A percentile compares a stretch with the other conserved stretches of the same genome.
These are phyloP conservation scores for Penicillium lagena DNA, from an alignment of 495 filamentous ascomycete species.

Conservation along the genomic window DNA sequence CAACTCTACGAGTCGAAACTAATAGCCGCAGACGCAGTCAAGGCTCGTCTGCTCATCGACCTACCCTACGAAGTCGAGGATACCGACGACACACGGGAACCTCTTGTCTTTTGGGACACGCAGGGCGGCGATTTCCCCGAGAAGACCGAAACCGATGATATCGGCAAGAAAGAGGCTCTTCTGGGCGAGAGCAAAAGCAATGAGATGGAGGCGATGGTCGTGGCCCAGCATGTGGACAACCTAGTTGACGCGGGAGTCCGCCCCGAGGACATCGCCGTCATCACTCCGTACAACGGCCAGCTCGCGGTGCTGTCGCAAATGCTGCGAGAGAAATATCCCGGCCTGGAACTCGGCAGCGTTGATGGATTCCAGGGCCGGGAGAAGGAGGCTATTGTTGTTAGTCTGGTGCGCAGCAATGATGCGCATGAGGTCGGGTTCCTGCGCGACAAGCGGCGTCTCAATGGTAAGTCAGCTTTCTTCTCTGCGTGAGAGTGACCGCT, in stretches of 20 bases:
- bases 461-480: slow-evolving; percentile 50
- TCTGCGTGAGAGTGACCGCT: neutral
- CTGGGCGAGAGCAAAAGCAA: slow-evolving; percentile 90
- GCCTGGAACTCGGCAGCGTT: slow-evolving; percentile 86
- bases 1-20: slow-evolving; percentile 80
- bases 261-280: slow-evolving; percentile 80
- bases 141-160: slow-evolving; percentile 43
- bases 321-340: slow-evolving; percentile 73
- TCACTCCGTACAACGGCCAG: slow-evolving; percentile 97
- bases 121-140: slow-evolving; percentile 89
- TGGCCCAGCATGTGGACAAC: slow-evolving; percentile 63
- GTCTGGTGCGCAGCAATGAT: slow-evolving; percentile 81
- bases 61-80: slow-evolving; percentile 72
- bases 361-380: slow-evolving; percentile 97
- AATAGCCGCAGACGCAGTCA: slow-evolving; percentile 71
- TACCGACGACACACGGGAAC: slow-evolving; percentile 83
- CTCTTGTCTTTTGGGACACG: slow-evolving; percentile 91
- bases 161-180: slow-evolving; percentile 45
- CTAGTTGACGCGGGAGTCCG: slow-evolving; percentile 73
- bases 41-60: slow-evolving; percentile 64
- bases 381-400: slow-evolving; percentile 92
- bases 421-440: slow-evolving; percentile 88
- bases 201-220: slow-evolving; percentile 80
- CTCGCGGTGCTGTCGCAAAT: slow-evolving; percentile 65
- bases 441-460: slow-evolving; percentile 84